Base-by-base conservation (phyloP, 768 basidiomycete species). In the Boletus subcaerulescens region DNA sequence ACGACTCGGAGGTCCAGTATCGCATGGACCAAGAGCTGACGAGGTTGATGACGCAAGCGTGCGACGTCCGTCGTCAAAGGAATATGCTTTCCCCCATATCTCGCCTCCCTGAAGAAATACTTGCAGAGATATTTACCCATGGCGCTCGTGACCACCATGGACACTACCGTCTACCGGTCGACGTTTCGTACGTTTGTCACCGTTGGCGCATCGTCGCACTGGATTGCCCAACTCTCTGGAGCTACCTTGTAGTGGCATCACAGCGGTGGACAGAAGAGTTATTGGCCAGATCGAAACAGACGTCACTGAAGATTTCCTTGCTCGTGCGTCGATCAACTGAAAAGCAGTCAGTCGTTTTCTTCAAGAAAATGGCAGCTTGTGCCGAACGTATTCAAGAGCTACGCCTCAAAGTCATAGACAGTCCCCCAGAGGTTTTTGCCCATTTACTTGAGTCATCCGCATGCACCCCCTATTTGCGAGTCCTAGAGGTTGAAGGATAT, bases 311-410 rank as follows among this genome's bases (percentile, higher is more conserved):
- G 11, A 40, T 40, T 15, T 42, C 11, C 18, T 7, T 22, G 20
- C 7, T 3, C 4, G 0, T 22, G 3, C 71, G 53, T 63, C 64
- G 52, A 60, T 66, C 29, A 15, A 39, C 41, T 5, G 39, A 49
- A 35, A 36, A 29, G 20, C 15, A 5, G 20, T 41, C 4, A 4
- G 22, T 39, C 39, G 20, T 13, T n/a, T 42, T 35, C 53, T 55
- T 55, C 22, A 24, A 33, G 42, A 29, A 44, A n/a, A 15, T 29
- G 43, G 15, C 5, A 15, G 15, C 17, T 26, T 14, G n/a, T 8
- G 9, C 14, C 5, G 42, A 43, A 26, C 42, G 7, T 26, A 43
- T 43, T 8, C 22, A 43, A 26, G 42, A 43, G 24, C n/a, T 43
- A 9, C 14, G 3, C 24, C 42, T 26, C 42, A 3, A 13, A 14